These are phyloP conservation scores for Cinnamomum chago DNA, from an alignment of 164 flowering plant genomes.

Conservation along the genomic window DNA sequence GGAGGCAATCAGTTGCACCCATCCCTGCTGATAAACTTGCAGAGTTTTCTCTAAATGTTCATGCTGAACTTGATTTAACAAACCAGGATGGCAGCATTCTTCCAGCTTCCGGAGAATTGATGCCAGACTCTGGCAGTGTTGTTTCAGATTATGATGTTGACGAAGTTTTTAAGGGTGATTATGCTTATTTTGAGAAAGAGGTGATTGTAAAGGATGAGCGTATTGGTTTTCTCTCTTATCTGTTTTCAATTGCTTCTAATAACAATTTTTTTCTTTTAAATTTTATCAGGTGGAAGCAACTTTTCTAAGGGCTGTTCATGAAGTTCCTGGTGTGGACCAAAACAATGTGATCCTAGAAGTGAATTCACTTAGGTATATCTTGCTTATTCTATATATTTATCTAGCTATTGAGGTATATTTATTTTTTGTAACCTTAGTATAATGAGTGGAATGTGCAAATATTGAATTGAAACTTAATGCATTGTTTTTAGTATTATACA, in stretches of 20 bases:
- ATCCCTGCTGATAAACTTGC: constrained; percentile 66
- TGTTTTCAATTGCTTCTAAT: constrained; percentile 2
- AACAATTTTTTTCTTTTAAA: not conserved
- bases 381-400: not conserved
- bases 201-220: constrained; percentile 21
- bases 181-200: constrained; percentile 77
- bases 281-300: constrained; percentile 88
- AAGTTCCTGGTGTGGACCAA: constrained; percentile 46
- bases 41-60: constrained; percentile 29
- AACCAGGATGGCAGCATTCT: constrained; percentile 41
- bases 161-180: constrained; percentile 49
- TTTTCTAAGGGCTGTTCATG: constrained; percentile 78
- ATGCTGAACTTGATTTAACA: constrained; percentile 46
- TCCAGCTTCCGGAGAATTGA: constrained; percentile 61
- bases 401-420: not conserved
- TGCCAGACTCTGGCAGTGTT: constrained; percentile 33
- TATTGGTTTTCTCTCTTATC: not conserved
- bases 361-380: constrained; percentile 70
- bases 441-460: not conserved
- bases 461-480: not conserved
- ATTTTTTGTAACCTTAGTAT: not conserved
- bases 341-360: constrained; percentile 72
- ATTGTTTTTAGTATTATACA: no score
- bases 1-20: constrained; percentile 95
- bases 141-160: constrained; percentile 50